phyloP scores from a whole-genome alignment of 202 grass and related monocot species.

The Cymbopogon flexuosus region DNA sequence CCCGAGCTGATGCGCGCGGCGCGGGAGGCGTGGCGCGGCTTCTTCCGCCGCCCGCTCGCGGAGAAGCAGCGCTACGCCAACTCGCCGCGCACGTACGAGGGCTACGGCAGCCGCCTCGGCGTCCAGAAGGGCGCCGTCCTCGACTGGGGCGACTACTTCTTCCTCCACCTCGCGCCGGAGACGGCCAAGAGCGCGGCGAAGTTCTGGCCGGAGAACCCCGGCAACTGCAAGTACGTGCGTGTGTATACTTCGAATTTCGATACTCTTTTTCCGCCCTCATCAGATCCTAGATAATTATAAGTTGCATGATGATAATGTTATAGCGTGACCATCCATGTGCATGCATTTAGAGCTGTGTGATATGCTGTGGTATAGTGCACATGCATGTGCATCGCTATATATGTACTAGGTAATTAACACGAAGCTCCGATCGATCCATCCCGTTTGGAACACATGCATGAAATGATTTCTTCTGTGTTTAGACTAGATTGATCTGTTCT shows the following conservation, averaged over 20 bases:
- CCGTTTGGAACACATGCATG: background rate
- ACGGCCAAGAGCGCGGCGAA: conserved; percentile 39
- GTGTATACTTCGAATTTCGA: no score
- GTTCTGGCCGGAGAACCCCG: conserved; percentile 57
- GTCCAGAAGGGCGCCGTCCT: conserved; percentile 74
- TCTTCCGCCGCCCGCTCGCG: conserved; percentile 56
- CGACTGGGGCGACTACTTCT: conserved; percentile 97
- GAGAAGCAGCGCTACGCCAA: conserved; percentile 70
- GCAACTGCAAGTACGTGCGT: conserved; percentile 47
- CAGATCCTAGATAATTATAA: no score
- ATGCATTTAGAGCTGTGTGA: background rate
- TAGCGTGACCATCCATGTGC: conserved; percentile 4
- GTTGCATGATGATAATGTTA: no score
- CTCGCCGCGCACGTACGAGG: conserved; percentile 74
- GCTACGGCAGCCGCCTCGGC: conserved; percentile 85
- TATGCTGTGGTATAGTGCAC: background rate
- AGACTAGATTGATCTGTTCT: background rate
- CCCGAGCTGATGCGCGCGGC: conserved; percentile 52
- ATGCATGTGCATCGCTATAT: background rate
- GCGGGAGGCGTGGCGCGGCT: conserved; percentile 62
- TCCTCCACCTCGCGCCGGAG: conserved; percentile 63
- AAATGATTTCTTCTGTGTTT: background rate
- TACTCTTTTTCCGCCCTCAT: no score
- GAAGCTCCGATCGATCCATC: background rate
- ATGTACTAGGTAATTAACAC: background rate